Percentiles rank a stretch among this genome's conserved stretches.
phyloP scores from a whole-genome alignment of 768 basidiomycete species.

The Auriscalpium vulgare region DNA sequence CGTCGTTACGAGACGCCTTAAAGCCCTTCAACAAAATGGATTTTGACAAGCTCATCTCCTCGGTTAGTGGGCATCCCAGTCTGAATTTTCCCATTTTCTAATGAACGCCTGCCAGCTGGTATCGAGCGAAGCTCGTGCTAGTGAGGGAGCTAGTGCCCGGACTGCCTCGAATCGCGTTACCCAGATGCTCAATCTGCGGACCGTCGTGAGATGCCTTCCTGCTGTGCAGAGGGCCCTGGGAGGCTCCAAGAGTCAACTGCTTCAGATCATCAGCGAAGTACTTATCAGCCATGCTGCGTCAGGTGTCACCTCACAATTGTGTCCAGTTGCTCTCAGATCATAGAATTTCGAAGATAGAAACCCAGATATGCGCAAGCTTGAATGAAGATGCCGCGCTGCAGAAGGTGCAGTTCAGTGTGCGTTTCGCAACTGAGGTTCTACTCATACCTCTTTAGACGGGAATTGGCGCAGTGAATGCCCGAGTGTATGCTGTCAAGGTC shows the following conservation, averaged over 20 bases:
- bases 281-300: conserved; percentile 4
- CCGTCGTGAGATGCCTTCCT: conserved; percentile 60
- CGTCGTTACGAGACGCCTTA: conserved; percentile 57
- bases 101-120: conserved; percentile 43
- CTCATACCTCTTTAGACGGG: conserved; percentile 43
- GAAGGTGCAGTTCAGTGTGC: conserved; percentile 38
- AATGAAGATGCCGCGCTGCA: conserved; percentile 61
- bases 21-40: conserved; percentile 74
- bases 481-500: conserved; percentile 85
- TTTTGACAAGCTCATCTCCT: conserved; percentile 78
- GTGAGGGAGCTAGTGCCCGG: conserved; percentile 39
- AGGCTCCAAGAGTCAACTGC: conserved; percentile 48
- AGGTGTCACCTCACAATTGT: neutral
- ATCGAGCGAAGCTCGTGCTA: conserved; percentile 49
- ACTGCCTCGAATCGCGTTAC: conserved; percentile 60
- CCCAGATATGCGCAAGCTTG: conserved; percentile 49
- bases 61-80: conserved; percentile 32
- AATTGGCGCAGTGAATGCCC: conserved; percentile 64
- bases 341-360: conserved; percentile 55
- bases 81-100: neutral
- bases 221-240: conserved; percentile 52
- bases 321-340: conserved; percentile 68
- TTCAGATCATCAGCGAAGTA: conserved; percentile 57
- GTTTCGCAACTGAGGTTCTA: neutral
- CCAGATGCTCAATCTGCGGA: conserved; percentile 76